These are phyloP conservation scores for Alternaria hordeiaustralica DNA, from an alignment of 2,329 filamentous ascomycete species.

Conservation along the genomic window DNA sequence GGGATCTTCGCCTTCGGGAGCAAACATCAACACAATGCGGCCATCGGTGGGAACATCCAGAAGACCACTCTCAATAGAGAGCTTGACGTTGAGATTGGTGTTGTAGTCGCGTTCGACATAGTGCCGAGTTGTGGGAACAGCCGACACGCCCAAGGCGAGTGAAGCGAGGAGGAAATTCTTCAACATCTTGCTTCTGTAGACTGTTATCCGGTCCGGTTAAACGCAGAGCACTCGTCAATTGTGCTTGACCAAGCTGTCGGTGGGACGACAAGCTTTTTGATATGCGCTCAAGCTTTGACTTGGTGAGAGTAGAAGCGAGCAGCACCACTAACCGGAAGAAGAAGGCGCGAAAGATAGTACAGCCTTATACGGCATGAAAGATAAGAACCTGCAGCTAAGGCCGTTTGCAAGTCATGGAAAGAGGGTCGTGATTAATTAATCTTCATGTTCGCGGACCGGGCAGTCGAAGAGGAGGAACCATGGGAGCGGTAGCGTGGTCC, in stretches of 20 bases:
- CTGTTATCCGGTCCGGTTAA: not conserved
- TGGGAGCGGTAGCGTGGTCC: not conserved
- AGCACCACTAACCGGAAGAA: not conserved
- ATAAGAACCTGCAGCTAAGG: not conserved
- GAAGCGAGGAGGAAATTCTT: not conserved
- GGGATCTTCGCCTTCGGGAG: slow-evolving; percentile 43
- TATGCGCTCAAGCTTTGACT: not conserved
- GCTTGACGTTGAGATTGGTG: slow-evolving; percentile 19
- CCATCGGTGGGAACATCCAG: slow-evolving; percentile 38
- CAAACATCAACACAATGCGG: slow-evolving; percentile 43
- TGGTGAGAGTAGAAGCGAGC: not conserved
- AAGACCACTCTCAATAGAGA: slow-evolving; percentile 38
- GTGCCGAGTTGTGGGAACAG: not conserved
- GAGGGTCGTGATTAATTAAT: not conserved
- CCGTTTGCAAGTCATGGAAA: not conserved
- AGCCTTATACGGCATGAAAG: not conserved
- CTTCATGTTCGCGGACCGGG: not conserved
- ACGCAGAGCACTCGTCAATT: not conserved
- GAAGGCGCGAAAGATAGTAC: slow-evolving; percentile 2
- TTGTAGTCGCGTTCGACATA: slow-evolving; percentile 1
- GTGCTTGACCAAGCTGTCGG: not conserved
- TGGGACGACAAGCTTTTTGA: slow-evolving; percentile 6
- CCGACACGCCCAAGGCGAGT: slow-evolving; percentile 2
- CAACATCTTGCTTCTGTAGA: slow-evolving; percentile 3
- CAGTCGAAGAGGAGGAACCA: not conserved